Percentiles rank a stretch among this genome's conserved stretches.
phyloP scores from a whole-genome alignment of 139 green algal species.

The Auxenochlorella pyrenoidosa region DNA sequence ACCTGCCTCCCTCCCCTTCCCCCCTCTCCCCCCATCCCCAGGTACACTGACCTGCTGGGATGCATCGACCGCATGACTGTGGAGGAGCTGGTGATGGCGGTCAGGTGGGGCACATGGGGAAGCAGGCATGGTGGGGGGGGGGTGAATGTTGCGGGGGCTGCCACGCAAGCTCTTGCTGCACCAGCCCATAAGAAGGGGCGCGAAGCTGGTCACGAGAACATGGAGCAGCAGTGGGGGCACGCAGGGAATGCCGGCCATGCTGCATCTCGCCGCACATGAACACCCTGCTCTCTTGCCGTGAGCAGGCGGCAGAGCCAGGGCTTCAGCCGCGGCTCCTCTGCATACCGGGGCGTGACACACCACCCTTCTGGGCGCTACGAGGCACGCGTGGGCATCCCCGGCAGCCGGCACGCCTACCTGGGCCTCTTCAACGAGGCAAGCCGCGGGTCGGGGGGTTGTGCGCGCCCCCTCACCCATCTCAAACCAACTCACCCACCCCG shows the following conservation, averaged over 20 bases:
- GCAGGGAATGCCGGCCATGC: neutral
- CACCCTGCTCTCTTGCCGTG: no score
- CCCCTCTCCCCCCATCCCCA: neutral
- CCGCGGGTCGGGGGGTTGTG: neutral
- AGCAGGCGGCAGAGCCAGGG: conserved; percentile 71
- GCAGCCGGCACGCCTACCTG: conserved; percentile 92
- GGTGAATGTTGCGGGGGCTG: neutral
- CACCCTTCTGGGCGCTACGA: conserved; percentile 90
- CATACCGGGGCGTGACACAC: conserved; percentile 84
- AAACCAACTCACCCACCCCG: no score
- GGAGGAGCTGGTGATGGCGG: conserved; percentile 94
- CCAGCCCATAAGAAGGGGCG: no score
- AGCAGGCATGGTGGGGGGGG: neutral
- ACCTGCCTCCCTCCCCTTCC: no score
- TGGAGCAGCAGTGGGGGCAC: neutral
- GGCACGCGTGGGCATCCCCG: conserved; percentile 85
- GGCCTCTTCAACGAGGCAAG: conserved; percentile 71
- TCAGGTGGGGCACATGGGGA: conserved; percentile 65
- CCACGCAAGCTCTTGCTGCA: no score
- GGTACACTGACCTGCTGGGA: conserved; percentile 80
- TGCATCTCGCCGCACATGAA: neutral
- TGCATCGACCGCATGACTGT: conserved; percentile 81
- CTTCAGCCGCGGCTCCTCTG: conserved; percentile 86
- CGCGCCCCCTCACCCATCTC: no score
- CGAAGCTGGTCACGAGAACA: neutral